phyloP scores from a whole-genome alignment of 1,139 yeast genomes.

The Yamadazyma triangularis region DNA sequence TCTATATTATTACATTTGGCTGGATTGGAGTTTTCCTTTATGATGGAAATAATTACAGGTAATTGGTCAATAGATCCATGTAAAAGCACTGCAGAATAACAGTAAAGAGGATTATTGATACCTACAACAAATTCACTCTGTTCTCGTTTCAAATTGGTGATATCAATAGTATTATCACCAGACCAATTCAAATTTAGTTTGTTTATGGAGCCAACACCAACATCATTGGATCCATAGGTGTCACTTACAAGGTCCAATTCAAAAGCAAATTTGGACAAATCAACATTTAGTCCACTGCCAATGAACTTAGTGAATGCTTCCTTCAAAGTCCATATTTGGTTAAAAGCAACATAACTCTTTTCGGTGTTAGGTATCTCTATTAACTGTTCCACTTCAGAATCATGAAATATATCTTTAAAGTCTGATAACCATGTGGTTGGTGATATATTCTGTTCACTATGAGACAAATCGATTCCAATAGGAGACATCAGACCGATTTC shows the following conservation, averaged over 20 bases:
- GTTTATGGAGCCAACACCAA: constrained; percentile 1
- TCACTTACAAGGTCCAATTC: too few species aligned
- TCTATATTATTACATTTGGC: constrained; percentile 1
- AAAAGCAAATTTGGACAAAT: constrained; percentile 28
- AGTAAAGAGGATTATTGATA: constrained; percentile 4
- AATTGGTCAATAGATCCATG: constrained; percentile 7
- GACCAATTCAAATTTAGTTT: too few species aligned
- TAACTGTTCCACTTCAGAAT: constrained; percentile 33
- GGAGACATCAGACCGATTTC: constrained; percentile 21
- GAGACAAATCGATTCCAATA: constrained; percentile 64
- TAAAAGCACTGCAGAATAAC: constrained; percentile 17
- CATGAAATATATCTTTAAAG: constrained; percentile 48
- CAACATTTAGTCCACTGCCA: constrained; percentile 60
- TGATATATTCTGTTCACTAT: constrained; percentile 40
- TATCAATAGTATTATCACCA: too few species aligned
- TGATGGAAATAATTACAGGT: constrained; percentile 25
- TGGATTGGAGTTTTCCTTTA: constrained; percentile 13
- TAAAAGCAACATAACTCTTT: constrained; percentile 33
- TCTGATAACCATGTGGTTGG: constrained; percentile 31
- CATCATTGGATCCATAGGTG: constrained; percentile 1
- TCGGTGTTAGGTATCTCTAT: constrained; percentile 9
- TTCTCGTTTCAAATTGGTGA: too few species aligned
- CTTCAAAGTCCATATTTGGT: constrained; percentile 68
- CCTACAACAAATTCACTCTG: too few species aligned
- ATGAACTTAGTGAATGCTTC: constrained; percentile 62